Percentiles rank a stretch among this genome's conserved stretches.
Conservation (phyloP, 2,329 filamentous ascomycete genomes). For the Ceratocystiopsis brevicomis region DNA sequence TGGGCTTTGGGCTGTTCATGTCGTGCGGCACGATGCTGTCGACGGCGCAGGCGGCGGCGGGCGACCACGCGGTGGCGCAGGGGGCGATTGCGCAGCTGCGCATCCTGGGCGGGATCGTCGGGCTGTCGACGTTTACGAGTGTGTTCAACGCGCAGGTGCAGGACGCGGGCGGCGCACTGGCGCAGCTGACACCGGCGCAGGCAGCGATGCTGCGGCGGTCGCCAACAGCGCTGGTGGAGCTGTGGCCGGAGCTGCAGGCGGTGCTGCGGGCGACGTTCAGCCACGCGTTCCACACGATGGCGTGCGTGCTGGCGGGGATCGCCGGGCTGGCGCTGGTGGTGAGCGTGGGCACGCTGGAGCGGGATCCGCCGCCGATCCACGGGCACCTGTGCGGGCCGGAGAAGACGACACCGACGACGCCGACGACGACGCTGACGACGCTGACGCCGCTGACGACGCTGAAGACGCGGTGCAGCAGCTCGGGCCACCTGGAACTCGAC, state of each 20-base stretch:
- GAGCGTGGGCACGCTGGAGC: conserved; percentile 9
- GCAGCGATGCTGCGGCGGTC: conserved; percentile 9
- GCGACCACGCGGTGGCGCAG: conserved; percentile 37
- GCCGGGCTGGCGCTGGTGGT: conserved; percentile 6
- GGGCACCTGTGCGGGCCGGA: conserved; percentile 4
- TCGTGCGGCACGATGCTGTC: conserved; percentile 39
- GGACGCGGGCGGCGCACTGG: not conserved
- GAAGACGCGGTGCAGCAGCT: not conserved
- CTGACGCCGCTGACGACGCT: conserved; percentile 2
- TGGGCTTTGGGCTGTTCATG: conserved; percentile 40
- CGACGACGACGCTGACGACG: conserved; percentile 1
- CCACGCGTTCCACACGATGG: conserved; percentile 8
- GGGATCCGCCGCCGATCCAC: conserved; percentile 9
- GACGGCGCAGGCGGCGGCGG: conserved; percentile 28
- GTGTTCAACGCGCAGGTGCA: conserved; percentile 31
- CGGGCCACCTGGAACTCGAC: conserved; percentile 5
- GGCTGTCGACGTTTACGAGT: conserved; percentile 38
- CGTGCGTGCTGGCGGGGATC: conserved; percentile 7
- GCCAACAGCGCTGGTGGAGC: conserved; percentile 8
- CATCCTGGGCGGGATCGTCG: conserved; percentile 39
- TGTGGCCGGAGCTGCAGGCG: conserved; percentile 8
- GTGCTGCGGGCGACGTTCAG: conserved; percentile 7
- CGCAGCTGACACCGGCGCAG: conserved; percentile 6
- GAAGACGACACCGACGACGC: conserved; percentile 1
- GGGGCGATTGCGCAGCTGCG: conserved; percentile 40